Evolutionary conservation across 352 stramenopile genomes (phyloP).

Genomic region (Phytopythium cucurbitacearum): DNA sequence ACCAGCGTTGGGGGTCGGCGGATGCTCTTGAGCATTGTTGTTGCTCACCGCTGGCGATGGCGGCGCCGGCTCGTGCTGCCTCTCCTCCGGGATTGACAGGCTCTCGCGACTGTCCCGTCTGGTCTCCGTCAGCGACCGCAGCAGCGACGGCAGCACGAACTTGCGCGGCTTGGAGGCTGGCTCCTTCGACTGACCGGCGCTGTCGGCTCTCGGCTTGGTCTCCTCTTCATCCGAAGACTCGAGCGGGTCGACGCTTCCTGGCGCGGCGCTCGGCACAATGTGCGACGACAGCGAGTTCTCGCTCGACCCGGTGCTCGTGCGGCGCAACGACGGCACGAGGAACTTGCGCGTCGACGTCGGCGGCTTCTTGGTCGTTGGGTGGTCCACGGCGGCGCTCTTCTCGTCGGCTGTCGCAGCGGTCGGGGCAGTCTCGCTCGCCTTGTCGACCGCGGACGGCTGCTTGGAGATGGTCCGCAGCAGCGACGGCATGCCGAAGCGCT

Average conservation of each 20-base stretch:
- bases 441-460: no score
- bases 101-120: background rate
- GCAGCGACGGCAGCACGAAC: slow-evolving; percentile 4
- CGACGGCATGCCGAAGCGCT: background rate
- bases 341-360: slow-evolving; percentile 16
- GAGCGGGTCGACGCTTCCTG: background rate
- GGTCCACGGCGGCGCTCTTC: no score
- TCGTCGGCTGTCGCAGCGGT: no score
- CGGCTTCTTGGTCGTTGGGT: slow-evolving; percentile 11
- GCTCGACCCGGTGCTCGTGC: slow-evolving; percentile 15
- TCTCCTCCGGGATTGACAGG: background rate
- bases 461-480: background rate
- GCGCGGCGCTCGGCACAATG: slow-evolving; percentile 1
- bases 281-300: slow-evolving; percentile 13
- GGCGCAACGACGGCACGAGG: slow-evolving; percentile 24
- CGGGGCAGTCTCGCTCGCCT: no score
- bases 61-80: background rate
- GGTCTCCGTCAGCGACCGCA: slow-evolving; percentile 4
- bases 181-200: background rate
- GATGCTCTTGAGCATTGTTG: background rate
- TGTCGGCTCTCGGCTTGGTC: slow-evolving; percentile 7
- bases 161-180: background rate
- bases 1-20: background rate
- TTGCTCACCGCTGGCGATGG: no score
- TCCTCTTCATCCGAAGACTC: slow-evolving; percentile 11